Base-by-base conservation (phyloP, 768 basidiomycete species). In the Lentinula detonsa region DNA sequence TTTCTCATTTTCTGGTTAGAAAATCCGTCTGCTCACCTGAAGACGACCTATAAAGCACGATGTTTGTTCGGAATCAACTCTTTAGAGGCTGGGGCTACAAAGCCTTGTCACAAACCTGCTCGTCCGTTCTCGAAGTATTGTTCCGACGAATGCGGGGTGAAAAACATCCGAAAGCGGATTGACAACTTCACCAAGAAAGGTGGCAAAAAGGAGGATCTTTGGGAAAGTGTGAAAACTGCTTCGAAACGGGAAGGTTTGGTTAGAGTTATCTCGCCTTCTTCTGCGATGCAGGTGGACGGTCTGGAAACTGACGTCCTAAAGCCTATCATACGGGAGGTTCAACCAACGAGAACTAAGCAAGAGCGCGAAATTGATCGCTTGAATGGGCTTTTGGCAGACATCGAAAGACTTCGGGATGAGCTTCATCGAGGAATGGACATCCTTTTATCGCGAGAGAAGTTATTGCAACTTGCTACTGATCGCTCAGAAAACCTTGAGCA, bases 91-190 rank as follows among this genome's bases (percentile, higher is more conserved):
- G 75, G 73, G 7, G 89, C 86, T 4, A 68, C 83, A 1, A 81
- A 82, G 61, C 85, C 87, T 2, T 96, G 93, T 68, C 89, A 89
- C 69, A 88, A 85, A 63, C 88, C 93, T 9, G 85, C 89, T 6
- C 87, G 90, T 15, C 82, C 82, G 2, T 87, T 93, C 67, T 95
- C 93, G 23, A 95, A 95, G 71, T 96, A 93, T 70, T 96, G 93
- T 71, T 93, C 91, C 13, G 88, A 92, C 57, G 90, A 89, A 63
- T 96, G 93, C 65, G 93, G 93, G 11, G 75, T 90, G 63, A 83
- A 82, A 64, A 88, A 82, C 72, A 86, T 90, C 85, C 83, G 81
- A 63, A 73, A 75, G 50, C 85, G 84, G 49, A 84, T 91, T 51
- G 78, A 85, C 28, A 76, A 75, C 42, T 90, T 84, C 81, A 74